Base-by-base conservation (phyloP, 179 eudicot species). In the Camellia oleifera region DNA sequence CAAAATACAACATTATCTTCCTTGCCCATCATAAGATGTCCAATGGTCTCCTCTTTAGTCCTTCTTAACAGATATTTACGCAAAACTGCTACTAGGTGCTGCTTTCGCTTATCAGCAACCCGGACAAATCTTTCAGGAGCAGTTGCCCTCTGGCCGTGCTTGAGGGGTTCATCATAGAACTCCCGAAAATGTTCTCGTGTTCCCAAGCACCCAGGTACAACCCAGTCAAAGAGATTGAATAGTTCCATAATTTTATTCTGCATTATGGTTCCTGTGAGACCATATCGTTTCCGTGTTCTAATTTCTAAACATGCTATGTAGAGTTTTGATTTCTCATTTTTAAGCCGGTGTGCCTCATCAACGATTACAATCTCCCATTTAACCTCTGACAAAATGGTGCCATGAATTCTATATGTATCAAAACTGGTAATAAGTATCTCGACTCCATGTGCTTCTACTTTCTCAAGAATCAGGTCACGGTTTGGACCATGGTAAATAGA, bases 1-100 rank as follows among this genome's bases (percentile, higher is more conserved):
- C 99, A 96, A 82, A 96, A 96, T 44, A 96, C 99, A 78, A 96
- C 93, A 83, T 96, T 96, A 83, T 96, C 99, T 87, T 96, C 99
- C 88, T 96, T 96, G 53, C 99, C 99, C 93, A 91, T 69, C 99
- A 96, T 92, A 77, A 96, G 96, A 82, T 96, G 96, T 78, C 99
- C 99, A 77, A 96, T 88, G 1, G 99, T 96, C 81, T 96, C 99
- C 80, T 94, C 98, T 85, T 96, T 96, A 56, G 99, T 96, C 86
- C 99, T 92, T 84, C 99, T 91, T 62, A 96, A 78, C 32, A 96
- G 76, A 81, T 94, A 96, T 69, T 87, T 90, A n/a, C 82, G 84
- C 68, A 96, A 89, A 85, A 96, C 92, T 63, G 85, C 77, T 18
- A 86, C 97, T 23, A 96, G 89, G 82, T 94, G 99, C 80, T 90